A percentile compares a stretch with the other conserved stretches of the same genome.
phyloP scores from a whole-genome alignment of 2,329 filamentous ascomycete species.

The Triangularia verruculosa region DNA sequence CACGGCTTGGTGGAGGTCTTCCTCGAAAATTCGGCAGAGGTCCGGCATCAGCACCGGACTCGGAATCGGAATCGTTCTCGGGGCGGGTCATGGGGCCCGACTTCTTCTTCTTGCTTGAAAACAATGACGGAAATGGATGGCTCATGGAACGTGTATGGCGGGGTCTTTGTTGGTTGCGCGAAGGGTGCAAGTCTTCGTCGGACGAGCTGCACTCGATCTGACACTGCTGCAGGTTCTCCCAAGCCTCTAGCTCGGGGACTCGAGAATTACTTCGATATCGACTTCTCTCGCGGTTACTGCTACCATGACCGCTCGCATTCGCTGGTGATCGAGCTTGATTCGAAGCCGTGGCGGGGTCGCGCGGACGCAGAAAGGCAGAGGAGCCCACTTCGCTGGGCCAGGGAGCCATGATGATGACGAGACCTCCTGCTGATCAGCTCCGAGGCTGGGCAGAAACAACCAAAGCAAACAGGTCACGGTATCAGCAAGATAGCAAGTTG shows the following conservation, averaged over 20 bases:
- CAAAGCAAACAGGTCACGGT: neutral
- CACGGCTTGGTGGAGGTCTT: conserved; percentile 32
- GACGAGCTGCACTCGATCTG: conserved; percentile 38
- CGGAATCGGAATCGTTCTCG: conserved; percentile 35
- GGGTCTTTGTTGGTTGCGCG: conserved; percentile 21
- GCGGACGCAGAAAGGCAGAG: conserved; percentile 13
- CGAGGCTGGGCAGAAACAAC: neutral
- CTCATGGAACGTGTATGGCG: conserved; percentile 67
- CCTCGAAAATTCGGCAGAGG: conserved; percentile 28
- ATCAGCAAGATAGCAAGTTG: neutral
- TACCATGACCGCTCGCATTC: neutral
- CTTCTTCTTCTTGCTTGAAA: conserved; percentile 59
- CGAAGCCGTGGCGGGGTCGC: conserved; percentile 1
- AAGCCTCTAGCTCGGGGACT: conserved; percentile 22
- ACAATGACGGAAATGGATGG: conserved; percentile 73
- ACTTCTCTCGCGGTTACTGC: neutral
- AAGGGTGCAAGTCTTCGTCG: conserved; percentile 40
- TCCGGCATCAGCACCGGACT: conserved; percentile 47
- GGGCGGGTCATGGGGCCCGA: conserved; percentile 34
- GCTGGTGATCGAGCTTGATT: conserved; percentile 2
- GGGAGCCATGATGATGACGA: conserved; percentile 21
- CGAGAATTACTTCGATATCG: conserved; percentile 20
- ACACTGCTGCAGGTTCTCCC: conserved; percentile 26
- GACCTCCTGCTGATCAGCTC: neutral
- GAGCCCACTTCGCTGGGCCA: conserved; percentile 23